phyloP scores from a whole-genome alignment of 768 basidiomycete species.

The Cytidiella melzeri region DNA sequence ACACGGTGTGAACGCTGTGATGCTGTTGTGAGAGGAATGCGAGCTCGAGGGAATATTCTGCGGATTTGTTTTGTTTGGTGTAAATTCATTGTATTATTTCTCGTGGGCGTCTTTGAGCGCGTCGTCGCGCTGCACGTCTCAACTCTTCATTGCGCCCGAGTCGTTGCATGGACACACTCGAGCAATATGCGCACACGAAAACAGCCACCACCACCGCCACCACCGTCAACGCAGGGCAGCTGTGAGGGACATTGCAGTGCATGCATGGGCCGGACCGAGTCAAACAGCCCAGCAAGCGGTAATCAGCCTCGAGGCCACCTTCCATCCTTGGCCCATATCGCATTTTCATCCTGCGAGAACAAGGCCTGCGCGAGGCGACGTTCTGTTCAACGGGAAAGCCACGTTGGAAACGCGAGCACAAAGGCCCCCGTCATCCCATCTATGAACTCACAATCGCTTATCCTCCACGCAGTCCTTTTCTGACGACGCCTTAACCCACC shows the following conservation, averaged over 20 bases:
- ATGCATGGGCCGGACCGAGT: constrained; percentile 7
- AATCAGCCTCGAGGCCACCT: constrained; percentile 33
- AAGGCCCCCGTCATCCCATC: constrained; percentile 20
- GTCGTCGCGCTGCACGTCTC: no score
- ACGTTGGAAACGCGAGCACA: constrained; percentile 66
- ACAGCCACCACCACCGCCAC: not conserved
- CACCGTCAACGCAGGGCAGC: no score
- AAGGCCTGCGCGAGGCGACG: constrained; percentile 18
- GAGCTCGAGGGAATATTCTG: no score
- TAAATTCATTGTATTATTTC: no score
- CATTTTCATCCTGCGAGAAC: constrained; percentile 8
- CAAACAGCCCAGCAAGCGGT: constrained; percentile 15
- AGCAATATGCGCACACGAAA: not conserved
- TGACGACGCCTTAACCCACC: constrained; percentile 25
- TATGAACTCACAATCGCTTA: constrained; percentile 25
- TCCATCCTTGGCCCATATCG: constrained; percentile 12
- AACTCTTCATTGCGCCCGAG: no score
- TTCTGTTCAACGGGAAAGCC: constrained; percentile 47
- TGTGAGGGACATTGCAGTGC: not conserved
- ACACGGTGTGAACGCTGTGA: no score
- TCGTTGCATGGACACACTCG: no score
- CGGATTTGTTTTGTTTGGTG: no score
- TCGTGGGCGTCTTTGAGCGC: no score
- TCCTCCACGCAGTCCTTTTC: constrained; percentile 21
- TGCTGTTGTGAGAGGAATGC: no score